Percentiles rank a stretch among this genome's conserved stretches.
Evolutionary conservation across 805 yeast species (phyloP).

Genomic region (Wickerhamiella dianesei): DNA sequence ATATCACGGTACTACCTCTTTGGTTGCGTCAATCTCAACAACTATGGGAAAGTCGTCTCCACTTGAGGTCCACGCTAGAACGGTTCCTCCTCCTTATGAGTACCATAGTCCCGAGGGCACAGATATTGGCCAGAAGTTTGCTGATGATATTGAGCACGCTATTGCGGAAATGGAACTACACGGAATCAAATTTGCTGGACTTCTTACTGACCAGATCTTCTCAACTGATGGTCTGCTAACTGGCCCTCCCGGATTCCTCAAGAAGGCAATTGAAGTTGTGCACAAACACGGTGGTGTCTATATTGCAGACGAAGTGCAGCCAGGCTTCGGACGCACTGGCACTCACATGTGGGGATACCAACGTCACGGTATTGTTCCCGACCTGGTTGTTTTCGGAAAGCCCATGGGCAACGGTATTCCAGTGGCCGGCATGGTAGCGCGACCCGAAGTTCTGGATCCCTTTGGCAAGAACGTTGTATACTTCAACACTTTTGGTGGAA

Average conservation of each 20-base stretch:
- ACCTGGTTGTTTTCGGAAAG: slow-evolving; percentile 10
- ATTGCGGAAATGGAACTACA: slow-evolving; percentile 9
- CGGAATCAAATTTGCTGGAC: slow-evolving; percentile 11
- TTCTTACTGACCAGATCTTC: slow-evolving; percentile 9
- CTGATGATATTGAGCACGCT: slow-evolving; percentile 9
- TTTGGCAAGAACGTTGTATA: slow-evolving; percentile 11
- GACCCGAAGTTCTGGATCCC: slow-evolving; percentile 4
- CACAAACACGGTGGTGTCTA: slow-evolving; percentile 8
- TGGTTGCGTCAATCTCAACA: slow-evolving; percentile 9
- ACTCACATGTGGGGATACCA: slow-evolving; percentile 10
- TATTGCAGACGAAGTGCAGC: slow-evolving; percentile 13
- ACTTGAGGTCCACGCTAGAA: slow-evolving; percentile 5
- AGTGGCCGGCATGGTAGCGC: slow-evolving; percentile 8
- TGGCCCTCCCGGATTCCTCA: slow-evolving; percentile 7
- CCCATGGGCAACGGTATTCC: slow-evolving; percentile 15
- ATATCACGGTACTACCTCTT: slow-evolving; percentile 10
- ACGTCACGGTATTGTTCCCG: slow-evolving; percentile 9
- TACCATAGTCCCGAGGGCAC: slow-evolving; percentile 2
- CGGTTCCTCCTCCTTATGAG: slow-evolving; percentile 9
- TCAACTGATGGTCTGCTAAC: slow-evolving; percentile 9
- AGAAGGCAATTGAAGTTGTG: slow-evolving; percentile 5
- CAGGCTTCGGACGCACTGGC: slow-evolving; percentile 13
- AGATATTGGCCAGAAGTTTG: slow-evolving; percentile 10
- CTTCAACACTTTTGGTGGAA: slow-evolving; percentile 12
- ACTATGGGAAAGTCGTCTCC: slow-evolving; percentile 8